These are phyloP conservation scores for Fusarium siculi DNA, from an alignment of 2,329 filamentous ascomycete species.

Conservation along the genomic window DNA sequence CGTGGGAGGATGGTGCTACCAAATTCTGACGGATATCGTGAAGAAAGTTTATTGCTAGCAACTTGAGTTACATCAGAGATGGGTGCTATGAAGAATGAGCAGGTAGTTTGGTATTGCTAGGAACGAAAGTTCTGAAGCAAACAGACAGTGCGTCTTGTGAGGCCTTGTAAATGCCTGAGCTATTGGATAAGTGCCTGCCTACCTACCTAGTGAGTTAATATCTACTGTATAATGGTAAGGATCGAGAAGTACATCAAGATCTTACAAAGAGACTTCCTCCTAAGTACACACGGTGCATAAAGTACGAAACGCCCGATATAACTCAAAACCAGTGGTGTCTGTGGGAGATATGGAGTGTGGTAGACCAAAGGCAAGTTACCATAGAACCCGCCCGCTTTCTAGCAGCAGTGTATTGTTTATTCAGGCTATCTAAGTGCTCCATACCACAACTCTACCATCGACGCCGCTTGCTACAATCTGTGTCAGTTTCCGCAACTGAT, in stretches of 20 bases:
- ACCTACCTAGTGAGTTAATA: background rate
- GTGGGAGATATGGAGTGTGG: background rate
- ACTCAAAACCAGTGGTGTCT: background rate
- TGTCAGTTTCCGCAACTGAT: slow-evolving; percentile 41
- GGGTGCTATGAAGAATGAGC: background rate
- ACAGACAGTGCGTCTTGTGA: background rate
- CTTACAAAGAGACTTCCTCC: background rate
- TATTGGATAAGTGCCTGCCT: background rate
- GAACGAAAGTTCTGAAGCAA: background rate
- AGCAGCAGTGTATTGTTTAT: background rate
- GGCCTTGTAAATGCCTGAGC: background rate
- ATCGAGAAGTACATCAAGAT: background rate
- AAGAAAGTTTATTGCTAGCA: background rate
- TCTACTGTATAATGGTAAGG: background rate
- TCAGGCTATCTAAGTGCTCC: slow-evolving; percentile 66
- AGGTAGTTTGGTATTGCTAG: background rate
- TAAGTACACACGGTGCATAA: background rate
- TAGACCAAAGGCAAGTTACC: background rate
- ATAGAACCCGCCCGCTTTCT: slow-evolving; percentile 5
- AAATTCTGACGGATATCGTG: background rate
- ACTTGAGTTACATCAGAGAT: background rate
- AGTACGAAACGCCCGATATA: background rate
- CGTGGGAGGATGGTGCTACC: background rate
- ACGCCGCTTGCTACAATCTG: slow-evolving; percentile 75
- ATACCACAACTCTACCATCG: slow-evolving; percentile 84